Evolutionary conservation across 2,329 filamentous ascomycete species (phyloP), one percentile per base, ranked within the genome.

Genomic region (Ophiostoma himal-ulmi): DNA sequence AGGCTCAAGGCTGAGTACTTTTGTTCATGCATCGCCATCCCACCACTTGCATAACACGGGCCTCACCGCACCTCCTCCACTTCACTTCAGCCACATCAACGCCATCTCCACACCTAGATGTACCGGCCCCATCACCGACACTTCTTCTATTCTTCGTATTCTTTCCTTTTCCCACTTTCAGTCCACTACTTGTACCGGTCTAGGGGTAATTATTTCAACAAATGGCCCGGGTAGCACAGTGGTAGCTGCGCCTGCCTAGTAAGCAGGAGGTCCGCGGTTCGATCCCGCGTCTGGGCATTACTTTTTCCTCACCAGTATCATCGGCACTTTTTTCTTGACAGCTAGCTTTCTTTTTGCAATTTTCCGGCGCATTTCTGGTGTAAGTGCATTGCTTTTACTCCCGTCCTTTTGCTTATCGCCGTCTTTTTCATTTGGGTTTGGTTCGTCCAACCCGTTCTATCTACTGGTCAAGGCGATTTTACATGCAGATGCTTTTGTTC

Each of bases 171-270:
- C 52, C 52, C 52, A 57, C 52, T 26, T 14, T 26, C 52, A 30
- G 8, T 57, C 52, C n/a, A 57, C 52, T 57, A 57, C 52, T 57
- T 57, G 22, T 26, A 57, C 52, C 13, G n/a, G 10, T 57, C 52
- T 26, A 57, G 52, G 52, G 52, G 52, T 8, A 57, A 30, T 14
- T 26, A 57, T 30, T 22, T 26, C 52, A 57, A 57, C 62, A 41
- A 65, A 20, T 65, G 62, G 62, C 62, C 62, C 62, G 62, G 62
- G 62, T 65, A 65, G 62, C 62, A 65, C 62, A 65, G 62, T 65
- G 62, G 62, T 65, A 65, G 62, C 62, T 65, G 62, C 62, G 62
- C 62, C 62, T 65, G 62, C 62, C 62, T 65, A 65, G 62, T 65
- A 65, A 65, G 62, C 62, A 65, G 62, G 62, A 65, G 62, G 62